Evolutionary conservation across 208 protist genomes (phyloP), one percentile per base, ranked within the genome.

Genomic region (Wallacemonas rigidus): DNA sequence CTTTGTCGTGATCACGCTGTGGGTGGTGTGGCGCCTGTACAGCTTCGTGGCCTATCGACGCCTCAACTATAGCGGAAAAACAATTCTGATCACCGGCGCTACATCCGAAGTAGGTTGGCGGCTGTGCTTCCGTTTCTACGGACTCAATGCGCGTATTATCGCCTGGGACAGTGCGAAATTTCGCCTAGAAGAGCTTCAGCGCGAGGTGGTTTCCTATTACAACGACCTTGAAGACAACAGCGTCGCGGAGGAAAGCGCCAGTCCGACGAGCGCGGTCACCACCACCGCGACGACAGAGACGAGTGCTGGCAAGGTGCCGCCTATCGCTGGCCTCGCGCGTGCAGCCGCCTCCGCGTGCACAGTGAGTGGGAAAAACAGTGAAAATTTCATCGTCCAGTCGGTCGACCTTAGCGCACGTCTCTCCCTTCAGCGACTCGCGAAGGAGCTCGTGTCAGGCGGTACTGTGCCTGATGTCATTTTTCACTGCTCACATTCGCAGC

Each of bases 11-110:
- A 67, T 79, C 9, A 77, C 72, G 8, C 55, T 88, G 36, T 89
- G 83, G 80, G 17, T 87, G 0, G n/a, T 85, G 26, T 91, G 88
- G 88, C 74, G 63, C 2, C 45, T 82, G 4, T 87, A 81, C 57
- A 57, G 69, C 62, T 68, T 81, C 55, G 76, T 91, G 14, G 67
- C 61, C 9, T 90, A 91, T 58, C 76, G 74, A 39, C 53, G 70
- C 8, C 77, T 61, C 9, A 69, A 57, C 35, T 57, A 88, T 40
- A 55, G 47, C 14, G 81, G 85, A 12, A 83, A 88, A 67, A 84
- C 74, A 2, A 81, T 93, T 36, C 68, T 93, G 6, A 74, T 93
- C n/a, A 89, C 79, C 0, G 88, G 88, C 15, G 88, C 83, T 35
- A 80, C 75, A 65, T 78, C 75, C 47, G 77, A 69, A 55, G 55